Conservation (phyloP, 768 basidiomycete species). For the Lyophyllum shimeji region DNA sequence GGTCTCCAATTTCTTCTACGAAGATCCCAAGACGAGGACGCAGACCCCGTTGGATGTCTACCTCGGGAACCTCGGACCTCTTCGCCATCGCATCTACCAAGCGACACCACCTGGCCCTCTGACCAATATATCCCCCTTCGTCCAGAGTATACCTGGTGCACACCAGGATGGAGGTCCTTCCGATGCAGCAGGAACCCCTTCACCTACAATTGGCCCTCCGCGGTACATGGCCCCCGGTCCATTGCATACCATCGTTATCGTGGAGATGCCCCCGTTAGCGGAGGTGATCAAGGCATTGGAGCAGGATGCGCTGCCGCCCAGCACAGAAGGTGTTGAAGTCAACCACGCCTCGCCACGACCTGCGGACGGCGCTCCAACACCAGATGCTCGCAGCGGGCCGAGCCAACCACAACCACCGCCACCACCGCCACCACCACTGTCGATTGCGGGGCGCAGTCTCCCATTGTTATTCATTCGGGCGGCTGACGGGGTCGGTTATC, state of each 20-base stretch:
- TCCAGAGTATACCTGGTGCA: conserved; percentile 44
- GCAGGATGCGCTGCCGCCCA: conserved; percentile 58
- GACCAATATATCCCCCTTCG: conserved; percentile 60
- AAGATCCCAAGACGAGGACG: conserved; percentile 60
- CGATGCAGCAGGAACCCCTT: conserved; percentile 27
- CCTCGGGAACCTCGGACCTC: conserved; percentile 86
- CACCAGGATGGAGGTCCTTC: conserved; percentile 33
- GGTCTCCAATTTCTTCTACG: conserved; percentile 86
- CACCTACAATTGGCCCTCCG: conserved; percentile 31
- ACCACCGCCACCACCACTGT: no score
- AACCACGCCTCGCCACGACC: conserved; percentile 33
- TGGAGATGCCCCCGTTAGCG: conserved; percentile 76
- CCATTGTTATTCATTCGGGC: conserved; percentile 82
- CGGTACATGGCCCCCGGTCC: conserved; percentile 55
- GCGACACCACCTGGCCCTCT: conserved; percentile 68
- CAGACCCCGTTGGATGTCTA: conserved; percentile 84
- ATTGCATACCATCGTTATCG: conserved; percentile 78
- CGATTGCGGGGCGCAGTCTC: conserved; percentile 68
- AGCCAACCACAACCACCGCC: no score
- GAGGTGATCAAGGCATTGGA: conserved; percentile 81
- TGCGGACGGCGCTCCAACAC: conserved; percentile 21
- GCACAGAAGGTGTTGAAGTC: conserved; percentile 35
- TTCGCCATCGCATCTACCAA: conserved; percentile 76
- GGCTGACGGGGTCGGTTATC: conserved; percentile 85
- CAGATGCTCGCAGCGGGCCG: conserved; percentile 25